Conservation (phyloP, 2,329 filamentous ascomycete genomes). For the Rhynchosporium agropyri region DNA sequence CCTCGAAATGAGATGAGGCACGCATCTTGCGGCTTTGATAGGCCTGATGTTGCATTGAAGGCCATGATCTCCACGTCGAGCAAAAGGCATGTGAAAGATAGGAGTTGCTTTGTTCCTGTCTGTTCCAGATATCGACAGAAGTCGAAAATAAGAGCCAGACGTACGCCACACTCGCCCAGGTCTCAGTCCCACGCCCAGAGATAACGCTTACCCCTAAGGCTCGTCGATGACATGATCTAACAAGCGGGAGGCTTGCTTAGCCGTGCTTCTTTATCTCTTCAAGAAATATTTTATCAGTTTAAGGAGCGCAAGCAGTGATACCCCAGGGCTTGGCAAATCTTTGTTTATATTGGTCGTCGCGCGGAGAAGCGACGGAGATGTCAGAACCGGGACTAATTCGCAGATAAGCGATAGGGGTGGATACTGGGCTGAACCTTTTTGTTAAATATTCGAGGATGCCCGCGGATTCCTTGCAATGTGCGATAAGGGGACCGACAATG, state of each 20-base stretch:
- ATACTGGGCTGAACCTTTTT: not conserved
- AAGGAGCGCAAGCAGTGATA: not conserved
- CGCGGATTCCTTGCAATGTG: not conserved
- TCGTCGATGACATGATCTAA: not conserved
- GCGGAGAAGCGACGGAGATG: conserved; percentile 17
- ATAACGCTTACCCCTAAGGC: conserved; percentile 17
- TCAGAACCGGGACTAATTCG: not conserved
- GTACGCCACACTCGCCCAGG: not conserved
- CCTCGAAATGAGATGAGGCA: not conserved
- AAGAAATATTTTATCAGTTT: not conserved
- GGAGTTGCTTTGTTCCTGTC: conserved; percentile 8
- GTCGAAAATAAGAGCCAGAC: not conserved
- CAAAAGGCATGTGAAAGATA: not conserved
- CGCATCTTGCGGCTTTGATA: not conserved
- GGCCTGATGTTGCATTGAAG: not conserved
- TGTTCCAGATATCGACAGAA: not conserved
- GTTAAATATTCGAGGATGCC: conserved; percentile 5
- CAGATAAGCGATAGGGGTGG: conserved; percentile 15
- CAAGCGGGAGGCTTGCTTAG: conserved; percentile 14
- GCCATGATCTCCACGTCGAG: not conserved
- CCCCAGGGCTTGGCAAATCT: conserved; percentile 7
- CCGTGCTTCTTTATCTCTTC: not conserved
- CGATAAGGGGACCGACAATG: not conserved
- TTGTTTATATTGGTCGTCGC: conserved; percentile 16
- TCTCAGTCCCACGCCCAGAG: conserved; percentile 22